Evolutionary conservation across 2,329 filamentous ascomycete species (phyloP), one percentile per base, ranked within the genome.

Genomic region (Beauveria sp.): DNA sequence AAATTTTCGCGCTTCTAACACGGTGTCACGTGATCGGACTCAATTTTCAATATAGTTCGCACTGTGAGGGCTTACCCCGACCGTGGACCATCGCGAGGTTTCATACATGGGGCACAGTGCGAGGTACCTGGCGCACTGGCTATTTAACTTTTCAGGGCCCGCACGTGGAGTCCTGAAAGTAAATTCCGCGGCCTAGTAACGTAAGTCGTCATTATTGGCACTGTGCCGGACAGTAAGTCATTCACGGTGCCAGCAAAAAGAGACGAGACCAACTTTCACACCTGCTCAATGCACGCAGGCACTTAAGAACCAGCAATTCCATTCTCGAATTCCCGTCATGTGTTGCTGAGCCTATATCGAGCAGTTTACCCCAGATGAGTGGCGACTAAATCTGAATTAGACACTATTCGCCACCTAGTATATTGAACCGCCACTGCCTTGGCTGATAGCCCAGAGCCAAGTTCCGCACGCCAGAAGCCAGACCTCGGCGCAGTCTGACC

Each of bases 91-190:
- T 3, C 5, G 34, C 47, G 37, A 51, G 24, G 30, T 5, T 0
- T 22, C 9, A 48, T 58, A 54, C 16, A 24, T 4, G 6, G 7
- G 1, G n/a, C 28, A 66, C 64, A 41, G 62, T 66, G 65, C 61
- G 30, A 10, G 8, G 4, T n/a, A 1, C 2, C 10, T 18, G 18
- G n/a, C 10, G 24, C 51, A 68, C 61, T 48, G 59, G 20, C 62
- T 65, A 63, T 63, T 57, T 54, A 59, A 10, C 30, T 55, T 46
- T 63, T 61, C 40, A 54, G 18, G 55, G 24, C 43, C 34, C 8
- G 59, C 70, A 72, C 69, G 70, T 71, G 70, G 68, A 63, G 70
- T 69, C 72, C 71, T 69, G 72, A 71, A 67, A 68, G 66, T 66
- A 64, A 66, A 59, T 59, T 69, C 66, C 67, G 67, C 69, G 66